phyloP scores from a whole-genome alignment of 306 rosid species.

The Phaseolus lunatus region DNA sequence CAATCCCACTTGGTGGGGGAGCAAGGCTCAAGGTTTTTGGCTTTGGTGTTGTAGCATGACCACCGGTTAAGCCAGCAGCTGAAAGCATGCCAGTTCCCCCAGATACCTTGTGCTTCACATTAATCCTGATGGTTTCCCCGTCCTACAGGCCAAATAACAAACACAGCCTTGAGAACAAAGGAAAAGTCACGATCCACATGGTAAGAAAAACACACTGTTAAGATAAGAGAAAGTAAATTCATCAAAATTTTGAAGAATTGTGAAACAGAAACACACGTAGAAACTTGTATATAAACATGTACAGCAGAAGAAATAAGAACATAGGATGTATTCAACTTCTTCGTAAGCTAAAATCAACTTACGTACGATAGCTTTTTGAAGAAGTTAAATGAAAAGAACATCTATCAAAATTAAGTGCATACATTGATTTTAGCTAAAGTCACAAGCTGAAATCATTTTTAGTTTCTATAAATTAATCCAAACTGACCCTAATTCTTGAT shows the following conservation, averaged over 20 bases:
- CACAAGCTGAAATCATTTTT: neutral
- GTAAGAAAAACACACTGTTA: neutral
- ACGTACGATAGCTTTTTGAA: neutral
- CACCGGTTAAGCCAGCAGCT: conserved; percentile 81
- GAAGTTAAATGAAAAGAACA: neutral
- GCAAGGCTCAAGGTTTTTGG: conserved; percentile 77
- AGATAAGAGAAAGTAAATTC: neutral
- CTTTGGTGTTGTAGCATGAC: conserved; percentile 55
- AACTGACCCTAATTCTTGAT: neutral
- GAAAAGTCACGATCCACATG: conserved; percentile 17
- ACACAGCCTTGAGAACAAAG: conserved; percentile 21
- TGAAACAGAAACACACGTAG: conserved; percentile 10
- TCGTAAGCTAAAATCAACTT: neutral
- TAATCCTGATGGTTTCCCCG: conserved; percentile 97
- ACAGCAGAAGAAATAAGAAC: neutral
- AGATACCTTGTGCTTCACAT: conserved; percentile 83
- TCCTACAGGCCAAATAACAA: conserved; percentile 59
- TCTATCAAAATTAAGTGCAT: neutral
- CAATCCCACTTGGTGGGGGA: conserved; percentile 82
- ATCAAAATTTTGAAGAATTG: neutral
- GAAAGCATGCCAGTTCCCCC: conserved; percentile 97
- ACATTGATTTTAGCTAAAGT: neutral
- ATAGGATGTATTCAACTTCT: neutral
- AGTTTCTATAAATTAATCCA: neutral
- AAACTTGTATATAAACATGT: neutral